Evolutionary conservation across 2,329 filamentous ascomycete species (phyloP), one percentile per base, ranked within the genome.

Genomic region (Colletotrichum viniferum): DNA sequence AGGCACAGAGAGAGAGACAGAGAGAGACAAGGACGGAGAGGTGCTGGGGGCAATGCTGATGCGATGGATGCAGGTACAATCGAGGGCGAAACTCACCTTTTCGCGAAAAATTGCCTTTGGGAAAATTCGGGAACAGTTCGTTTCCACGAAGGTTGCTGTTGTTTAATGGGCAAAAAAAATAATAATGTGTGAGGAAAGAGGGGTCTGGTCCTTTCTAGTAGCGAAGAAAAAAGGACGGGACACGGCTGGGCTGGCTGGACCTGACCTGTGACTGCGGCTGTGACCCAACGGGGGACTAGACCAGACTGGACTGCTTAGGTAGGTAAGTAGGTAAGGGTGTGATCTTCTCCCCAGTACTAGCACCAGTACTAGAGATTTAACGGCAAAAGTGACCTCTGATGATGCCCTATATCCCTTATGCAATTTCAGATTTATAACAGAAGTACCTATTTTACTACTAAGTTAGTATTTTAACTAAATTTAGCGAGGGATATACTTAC

Each of bases 131-230:
- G 48, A 63, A 30, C 38, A 63, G 34, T 48, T 73, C 36, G 73
- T 73, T 68, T n/a, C 48, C 38, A 60, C 60, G 64, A 73, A 61
- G 55, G 58, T 73, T 73, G 73, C 48, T 64, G 24, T 76, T 76
- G 63, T 38, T 62, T 38, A 56, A 58, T 43, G 71, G 71, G 61
- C 28, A 62, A 67, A 71, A 75, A 48, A 73, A 69, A 62, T 52
- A 71, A 60, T 58, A 67, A 62, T 73, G 71, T 73, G 73, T 73
- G 73, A 73, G 52, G 69, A 66, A 73, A 64, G 73, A 75, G 73
- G 73, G 69, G 73, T 76, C 69, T 36, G 34, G 58, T 73, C 68
- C 60, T 24, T 55, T 71, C 58, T 71, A 64, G 60, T 71, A 63
- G 58, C 67, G 55, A 69, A 58, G 26, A 28, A 61, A 48, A 32